Conservation (phyloP, 2,329 filamentous ascomycete genomes). For the Paecilomyces sp. region DNA sequence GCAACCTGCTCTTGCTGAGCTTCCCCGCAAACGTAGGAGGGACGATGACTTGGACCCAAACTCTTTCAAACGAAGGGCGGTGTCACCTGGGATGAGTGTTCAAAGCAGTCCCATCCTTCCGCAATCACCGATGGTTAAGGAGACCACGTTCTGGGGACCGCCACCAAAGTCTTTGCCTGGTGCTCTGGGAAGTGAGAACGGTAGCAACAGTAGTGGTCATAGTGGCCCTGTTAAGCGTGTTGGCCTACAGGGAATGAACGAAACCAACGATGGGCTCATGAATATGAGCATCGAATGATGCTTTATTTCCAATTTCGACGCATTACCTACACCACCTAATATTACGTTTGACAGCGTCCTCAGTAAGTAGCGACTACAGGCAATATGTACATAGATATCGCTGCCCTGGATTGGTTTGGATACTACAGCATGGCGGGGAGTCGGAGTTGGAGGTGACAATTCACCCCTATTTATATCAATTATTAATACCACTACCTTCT, state of each 20-base stretch:
- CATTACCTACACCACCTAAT: neutral
- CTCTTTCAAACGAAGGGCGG: constrained; percentile 83
- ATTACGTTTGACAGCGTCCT: neutral
- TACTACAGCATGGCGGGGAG: neutral
- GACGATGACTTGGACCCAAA: constrained; percentile 87
- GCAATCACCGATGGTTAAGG: constrained; percentile 73
- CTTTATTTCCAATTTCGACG: neutral
- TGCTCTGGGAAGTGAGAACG: constrained; percentile 43
- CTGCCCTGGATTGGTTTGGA: neutral
- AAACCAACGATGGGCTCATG: constrained; percentile 93
- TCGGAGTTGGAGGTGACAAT: neutral
- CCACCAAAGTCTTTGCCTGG: constrained; percentile 53
- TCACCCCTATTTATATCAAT: neutral
- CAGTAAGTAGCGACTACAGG: neutral
- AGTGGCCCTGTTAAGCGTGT: constrained; percentile 49
- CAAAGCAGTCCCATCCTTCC: constrained; percentile 79
- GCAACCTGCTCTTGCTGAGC: constrained; percentile 54
- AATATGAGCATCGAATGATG: constrained; percentile 88
- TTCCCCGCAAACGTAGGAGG: constrained; percentile 71
- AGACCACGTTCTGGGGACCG: constrained; percentile 64
- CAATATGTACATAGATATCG: neutral
- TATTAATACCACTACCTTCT: neutral
- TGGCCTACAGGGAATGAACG: constrained; percentile 86
- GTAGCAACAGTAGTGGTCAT: constrained; percentile 44
- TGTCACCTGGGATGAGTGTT: constrained; percentile 83